phyloP scores from a whole-genome alignment of 2,329 filamentous ascomycete genomes.

The Trichoderma sp. region DNA sequence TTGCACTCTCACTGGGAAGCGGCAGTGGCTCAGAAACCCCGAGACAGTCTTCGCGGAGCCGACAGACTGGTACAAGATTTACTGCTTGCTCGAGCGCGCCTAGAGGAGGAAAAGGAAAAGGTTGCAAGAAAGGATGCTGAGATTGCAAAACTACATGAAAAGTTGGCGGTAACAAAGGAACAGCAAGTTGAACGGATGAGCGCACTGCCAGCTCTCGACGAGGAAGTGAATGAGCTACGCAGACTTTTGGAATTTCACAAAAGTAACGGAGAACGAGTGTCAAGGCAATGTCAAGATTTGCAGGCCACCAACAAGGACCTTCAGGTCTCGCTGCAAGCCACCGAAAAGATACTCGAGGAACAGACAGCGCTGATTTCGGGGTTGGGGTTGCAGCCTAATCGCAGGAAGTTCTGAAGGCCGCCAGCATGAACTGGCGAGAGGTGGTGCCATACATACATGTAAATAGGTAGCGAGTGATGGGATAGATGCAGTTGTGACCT shows the following conservation, averaged over 20 bases:
- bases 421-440: not conserved
- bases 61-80: not conserved
- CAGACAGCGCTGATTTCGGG: not conserved
- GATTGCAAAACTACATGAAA: not conserved
- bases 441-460: not conserved
- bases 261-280: constrained; percentile 12
- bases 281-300: constrained; percentile 9
- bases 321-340: not conserved
- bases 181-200: not conserved
- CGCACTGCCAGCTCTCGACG: not conserved
- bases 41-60: not conserved
- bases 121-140: not conserved
- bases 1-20: constrained; percentile 6
- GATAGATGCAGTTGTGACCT: not conserved
- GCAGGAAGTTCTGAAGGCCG: not conserved
- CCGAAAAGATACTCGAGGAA: not conserved
- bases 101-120: constrained; percentile 11
- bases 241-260: constrained; percentile 18
- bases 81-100: not conserved
- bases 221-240: constrained; percentile 10
- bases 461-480: not conserved
- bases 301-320: constrained; percentile 10
- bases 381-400: not conserved
- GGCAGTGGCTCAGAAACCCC: not conserved
- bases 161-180: not conserved